phyloP scores from a whole-genome alignment of 2,329 filamentous ascomycete species.

The Aspergillus sp. region DNA sequence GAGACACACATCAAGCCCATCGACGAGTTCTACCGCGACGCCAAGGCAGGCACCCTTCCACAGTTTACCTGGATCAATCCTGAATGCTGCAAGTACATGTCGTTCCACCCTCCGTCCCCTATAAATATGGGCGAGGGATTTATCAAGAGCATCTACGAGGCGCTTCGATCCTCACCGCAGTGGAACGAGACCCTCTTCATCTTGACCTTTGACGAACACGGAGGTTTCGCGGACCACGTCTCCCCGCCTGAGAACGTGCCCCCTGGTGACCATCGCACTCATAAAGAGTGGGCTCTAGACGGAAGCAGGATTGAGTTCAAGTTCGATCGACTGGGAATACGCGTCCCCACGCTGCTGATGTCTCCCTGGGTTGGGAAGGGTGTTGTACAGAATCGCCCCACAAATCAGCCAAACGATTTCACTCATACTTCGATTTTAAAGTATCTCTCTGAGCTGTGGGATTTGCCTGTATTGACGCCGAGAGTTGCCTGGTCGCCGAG shows the following conservation, averaged over 20 bases:
- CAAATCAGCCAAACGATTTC: constrained; percentile 44
- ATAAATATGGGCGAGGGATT: constrained; percentile 50
- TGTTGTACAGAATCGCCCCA: constrained; percentile 42
- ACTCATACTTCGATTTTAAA: constrained; percentile 49
- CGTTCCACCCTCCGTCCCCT: constrained; percentile 49
- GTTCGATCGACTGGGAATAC: constrained; percentile 47
- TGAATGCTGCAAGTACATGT: constrained; percentile 54
- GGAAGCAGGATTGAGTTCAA: constrained; percentile 42
- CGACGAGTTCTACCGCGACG: constrained; percentile 49
- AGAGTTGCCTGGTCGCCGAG: constrained; percentile 43
- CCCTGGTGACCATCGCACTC: constrained; percentile 40
- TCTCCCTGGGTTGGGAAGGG: constrained; percentile 50
- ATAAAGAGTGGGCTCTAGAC: constrained; percentile 35
- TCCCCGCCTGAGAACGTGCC: constrained; percentile 45
- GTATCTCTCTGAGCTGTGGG: constrained; percentile 48
- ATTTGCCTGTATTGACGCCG: constrained; percentile 41
- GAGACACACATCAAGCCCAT: constrained; percentile 41
- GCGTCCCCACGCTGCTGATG: constrained; percentile 48
- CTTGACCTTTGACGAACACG: constrained; percentile 52
- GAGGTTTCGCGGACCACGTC: constrained; percentile 53
- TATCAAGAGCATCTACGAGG: constrained; percentile 51
- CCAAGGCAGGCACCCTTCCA: constrained; percentile 47
- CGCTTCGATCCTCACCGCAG: constrained; percentile 47
- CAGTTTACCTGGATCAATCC: constrained; percentile 54
- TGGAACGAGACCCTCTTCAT: constrained; percentile 53